phyloP scores from a whole-genome alignment of 2,329 filamentous ascomycete species.

The Trichoderma atroviride region DNA sequence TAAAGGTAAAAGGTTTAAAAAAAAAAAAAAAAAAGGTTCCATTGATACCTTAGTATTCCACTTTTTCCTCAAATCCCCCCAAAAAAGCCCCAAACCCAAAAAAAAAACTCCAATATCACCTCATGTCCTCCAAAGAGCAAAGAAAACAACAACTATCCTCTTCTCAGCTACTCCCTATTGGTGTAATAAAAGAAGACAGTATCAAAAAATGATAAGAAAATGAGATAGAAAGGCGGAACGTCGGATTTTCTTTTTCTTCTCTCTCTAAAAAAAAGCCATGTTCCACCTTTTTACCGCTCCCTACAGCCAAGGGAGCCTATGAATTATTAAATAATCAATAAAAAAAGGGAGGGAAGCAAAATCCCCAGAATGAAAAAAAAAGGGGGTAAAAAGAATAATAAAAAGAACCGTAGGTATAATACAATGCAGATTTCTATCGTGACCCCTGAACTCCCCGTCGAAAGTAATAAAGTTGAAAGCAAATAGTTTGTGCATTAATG shows the following conservation, averaged over 20 bases:
- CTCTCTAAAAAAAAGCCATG: background rate
- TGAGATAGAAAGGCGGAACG: background rate
- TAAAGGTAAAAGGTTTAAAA: too few relatives aligned
- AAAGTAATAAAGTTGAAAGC: background rate
- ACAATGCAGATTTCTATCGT: slow-evolving; percentile 25
- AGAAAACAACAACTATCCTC: background rate
- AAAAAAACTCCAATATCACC: background rate
- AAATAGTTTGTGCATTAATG: slow-evolving; percentile 20
- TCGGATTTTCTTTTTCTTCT: background rate
- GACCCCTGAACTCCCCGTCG: slow-evolving; percentile 6
- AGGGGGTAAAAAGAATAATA: slow-evolving; percentile 10
- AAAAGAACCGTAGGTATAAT: slow-evolving; percentile 13
- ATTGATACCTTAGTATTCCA: background rate
- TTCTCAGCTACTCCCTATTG: slow-evolving; percentile 2
- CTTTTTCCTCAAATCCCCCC: background rate
- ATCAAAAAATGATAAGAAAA: background rate
- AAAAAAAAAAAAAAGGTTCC: background rate
- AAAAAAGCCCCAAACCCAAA: background rate
- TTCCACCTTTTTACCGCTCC: background rate
- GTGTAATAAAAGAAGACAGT: background rate
- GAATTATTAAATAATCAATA: background rate
- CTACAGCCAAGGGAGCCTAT: background rate
- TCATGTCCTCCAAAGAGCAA: background rate
- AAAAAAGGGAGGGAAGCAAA: background rate
- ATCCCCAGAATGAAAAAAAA: slow-evolving; percentile 4